Base-by-base conservation (phyloP, 1,284 basidiomycete species). In the Abortiporus biennis region DNA sequence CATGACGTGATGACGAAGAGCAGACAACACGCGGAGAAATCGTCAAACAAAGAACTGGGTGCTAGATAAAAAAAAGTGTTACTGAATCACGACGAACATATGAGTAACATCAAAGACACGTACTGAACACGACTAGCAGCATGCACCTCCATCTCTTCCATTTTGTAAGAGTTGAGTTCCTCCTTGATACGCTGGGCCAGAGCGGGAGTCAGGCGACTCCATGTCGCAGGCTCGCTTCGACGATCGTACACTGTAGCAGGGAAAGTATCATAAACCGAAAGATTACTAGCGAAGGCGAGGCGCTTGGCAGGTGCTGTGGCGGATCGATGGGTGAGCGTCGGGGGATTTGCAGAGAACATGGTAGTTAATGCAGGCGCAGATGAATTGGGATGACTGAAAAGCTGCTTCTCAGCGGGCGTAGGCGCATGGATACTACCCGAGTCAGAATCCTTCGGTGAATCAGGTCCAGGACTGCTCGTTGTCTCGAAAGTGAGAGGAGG, bases 131-230 rank as follows among this genome's bases (percentile, higher is more conserved):
- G 80, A 64, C 88, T 92, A 37, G 84, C 70, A 49, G 86, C 84
- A 64, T 96, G 93, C 47, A 97, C 91, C 58, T 92, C 90, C 93
- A 97, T 96, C 69, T 94, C 90, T 66, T 96, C 93, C 86, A 96
- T 91, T 74, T 96, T 96, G 69, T 88, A 96, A 47, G 90, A 92
- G 66, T 96, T 94, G 36, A 95, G 71, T 69, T 94, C 91, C 66
- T 94, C 91, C 73, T 97, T 97, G 66, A 97, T 97, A 50, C 86
- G 75, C 72, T 96, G 90, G 34, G 95, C 95, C 54, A 98, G 70
- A 47, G 87, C 81, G 35, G 95, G 95, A 40, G 95, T 99, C 54
- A 99, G 68, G 24, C 91, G 78, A 68, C 94, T 97, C 82, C 93
- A 97, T 16, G 95, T 98, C 36, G 93, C 94, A 21, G 92, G 92